Evolutionary conservation across 768 basidiomycete genomes (phyloP).

Genomic region (Paxillus ammoniavirescens): DNA sequence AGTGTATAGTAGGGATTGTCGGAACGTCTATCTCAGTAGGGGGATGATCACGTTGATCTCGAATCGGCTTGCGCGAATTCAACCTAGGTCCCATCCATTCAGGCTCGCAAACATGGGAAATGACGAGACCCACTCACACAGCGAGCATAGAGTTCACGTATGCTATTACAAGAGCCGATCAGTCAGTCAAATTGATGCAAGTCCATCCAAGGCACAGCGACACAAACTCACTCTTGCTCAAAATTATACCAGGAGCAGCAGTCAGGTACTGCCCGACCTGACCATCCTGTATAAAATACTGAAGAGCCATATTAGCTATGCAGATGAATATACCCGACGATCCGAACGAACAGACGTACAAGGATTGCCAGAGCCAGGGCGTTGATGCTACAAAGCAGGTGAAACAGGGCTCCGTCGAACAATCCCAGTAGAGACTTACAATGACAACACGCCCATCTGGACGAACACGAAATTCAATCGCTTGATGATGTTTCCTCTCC

Average conservation of each 20-base stretch:
- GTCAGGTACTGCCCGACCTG: slow-evolving; percentile 1
- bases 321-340: not conserved
- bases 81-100: not conserved
- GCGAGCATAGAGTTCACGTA: slow-evolving; percentile 25
- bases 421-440: slow-evolving; percentile 4
- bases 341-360: slow-evolving; percentile 3
- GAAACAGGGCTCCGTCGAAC: not conserved
- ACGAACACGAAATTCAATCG: slow-evolving; percentile 13
- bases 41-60: slow-evolving; percentile 5
- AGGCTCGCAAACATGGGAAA: not conserved
- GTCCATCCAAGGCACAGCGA: not conserved
- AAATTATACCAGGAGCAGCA: slow-evolving; percentile 7
- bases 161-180: slow-evolving; percentile 1
- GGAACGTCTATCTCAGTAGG: slow-evolving; percentile 14
- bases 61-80: slow-evolving; percentile 17
- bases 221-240: slow-evolving; percentile 18
- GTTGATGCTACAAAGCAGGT: slow-evolving; percentile 4
- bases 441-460: slow-evolving; percentile 19
- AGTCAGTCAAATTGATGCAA: not conserved
- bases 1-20: slow-evolving; percentile 15
- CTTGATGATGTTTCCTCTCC: slow-evolving; percentile 11
- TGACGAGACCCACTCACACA: slow-evolving; percentile 15
- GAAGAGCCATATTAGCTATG: not conserved
- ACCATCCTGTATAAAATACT: slow-evolving; percentile 16
- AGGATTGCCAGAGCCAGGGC: slow-evolving; percentile 6